Conservation (phyloP, 2,329 filamentous ascomycete genomes). For the Arthrobotrys megalospora region DNA sequence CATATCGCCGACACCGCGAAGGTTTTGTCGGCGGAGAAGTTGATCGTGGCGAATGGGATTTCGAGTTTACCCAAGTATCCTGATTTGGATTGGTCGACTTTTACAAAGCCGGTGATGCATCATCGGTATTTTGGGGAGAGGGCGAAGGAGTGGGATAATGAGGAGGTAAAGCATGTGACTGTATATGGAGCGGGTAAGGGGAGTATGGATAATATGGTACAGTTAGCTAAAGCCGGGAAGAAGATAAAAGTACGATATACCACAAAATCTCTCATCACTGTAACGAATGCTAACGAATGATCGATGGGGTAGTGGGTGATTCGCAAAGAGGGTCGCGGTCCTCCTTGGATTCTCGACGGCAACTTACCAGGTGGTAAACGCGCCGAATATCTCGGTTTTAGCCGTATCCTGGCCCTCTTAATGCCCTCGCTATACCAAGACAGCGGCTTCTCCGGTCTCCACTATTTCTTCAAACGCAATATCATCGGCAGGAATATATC, state of each 20-base stretch:
- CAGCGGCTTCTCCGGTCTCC: constrained; percentile 52
- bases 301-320: constrained; percentile 70
- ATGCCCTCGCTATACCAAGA: constrained; percentile 56
- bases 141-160: constrained; percentile 65
- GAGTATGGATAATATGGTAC: constrained; percentile 76
- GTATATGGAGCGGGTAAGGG: constrained; percentile 76
- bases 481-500: constrained; percentile 42
- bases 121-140: constrained; percentile 70
- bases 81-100: constrained; percentile 70
- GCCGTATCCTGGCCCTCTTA: constrained; percentile 37
- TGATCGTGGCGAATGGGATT: constrained; percentile 76
- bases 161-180: constrained; percentile 68
- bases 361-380: constrained; percentile 37
- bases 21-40: constrained; percentile 68
- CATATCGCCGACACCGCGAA: constrained; percentile 31
- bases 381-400: constrained; percentile 47
- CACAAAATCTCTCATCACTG: not conserved
- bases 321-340: constrained; percentile 73
- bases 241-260: constrained; percentile 69
- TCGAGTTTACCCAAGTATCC: constrained; percentile 74
- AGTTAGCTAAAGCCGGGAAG: constrained; percentile 72
- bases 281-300: not conserved
- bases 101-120: constrained; percentile 74
- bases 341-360: constrained; percentile 71
- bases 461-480: constrained; percentile 59